Percentiles rank a stretch among this genome's conserved stretches.
These are phyloP conservation scores for Starmerella cellae DNA, from an alignment of 805 yeast genomes.

Conservation along the genomic window DNA sequence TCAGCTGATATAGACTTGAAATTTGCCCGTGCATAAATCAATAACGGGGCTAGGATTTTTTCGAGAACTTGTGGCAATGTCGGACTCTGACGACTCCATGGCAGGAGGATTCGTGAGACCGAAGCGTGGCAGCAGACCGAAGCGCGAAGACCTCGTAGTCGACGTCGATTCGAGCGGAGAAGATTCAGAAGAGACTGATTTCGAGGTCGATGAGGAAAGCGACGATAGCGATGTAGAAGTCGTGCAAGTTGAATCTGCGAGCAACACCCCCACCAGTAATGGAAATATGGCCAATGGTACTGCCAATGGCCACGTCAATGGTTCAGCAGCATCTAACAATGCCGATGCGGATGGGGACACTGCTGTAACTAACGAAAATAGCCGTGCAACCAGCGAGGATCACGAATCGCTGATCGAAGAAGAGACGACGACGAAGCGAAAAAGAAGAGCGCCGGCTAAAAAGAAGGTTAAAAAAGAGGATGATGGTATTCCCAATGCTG, in stretches of 20 bases:
- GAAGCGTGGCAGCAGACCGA: background rate
- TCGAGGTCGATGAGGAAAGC: background rate
- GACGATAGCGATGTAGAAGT: conserved; percentile 5
- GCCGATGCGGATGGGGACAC: no score
- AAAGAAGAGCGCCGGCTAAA: background rate
- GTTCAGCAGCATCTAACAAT: no score
- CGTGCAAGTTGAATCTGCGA: background rate
- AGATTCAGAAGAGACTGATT: conserved; percentile 4
- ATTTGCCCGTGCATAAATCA: background rate
- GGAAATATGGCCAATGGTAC: background rate
- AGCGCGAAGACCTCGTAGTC: background rate
- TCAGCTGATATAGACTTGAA: background rate
- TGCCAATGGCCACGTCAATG: background rate
- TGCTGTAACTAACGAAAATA: background rate
- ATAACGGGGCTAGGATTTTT: background rate
- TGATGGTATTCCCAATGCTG: conserved; percentile 14
- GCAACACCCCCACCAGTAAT: background rate
- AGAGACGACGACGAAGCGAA: background rate
- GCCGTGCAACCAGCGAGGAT: background rate
- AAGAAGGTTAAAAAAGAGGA: conserved; percentile 8
- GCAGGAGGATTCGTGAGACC: conserved; percentile 8
- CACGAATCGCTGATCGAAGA: background rate
- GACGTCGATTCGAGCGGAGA: conserved; percentile 9
- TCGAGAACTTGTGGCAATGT: background rate
- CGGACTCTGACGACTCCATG: conserved; percentile 10